Base-by-base conservation (phyloP, 345 rosid species). In the Aquilaria sinensis region DNA sequence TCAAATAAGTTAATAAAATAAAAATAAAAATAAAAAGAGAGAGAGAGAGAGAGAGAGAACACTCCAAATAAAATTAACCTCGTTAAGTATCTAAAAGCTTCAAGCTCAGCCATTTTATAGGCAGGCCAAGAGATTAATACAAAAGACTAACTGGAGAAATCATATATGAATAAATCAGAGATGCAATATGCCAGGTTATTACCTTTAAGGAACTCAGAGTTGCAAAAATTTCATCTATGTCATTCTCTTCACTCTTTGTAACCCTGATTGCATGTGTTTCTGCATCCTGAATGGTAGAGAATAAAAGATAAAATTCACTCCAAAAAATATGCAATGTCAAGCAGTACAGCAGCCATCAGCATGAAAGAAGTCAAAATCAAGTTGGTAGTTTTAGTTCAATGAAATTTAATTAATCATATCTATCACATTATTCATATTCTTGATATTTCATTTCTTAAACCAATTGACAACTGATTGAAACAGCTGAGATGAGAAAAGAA, bases 191-290 rank as follows among this genome's bases (percentile, higher is more conserved):
- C 8, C 43, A 37, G 43, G 8, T 8, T 4, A 37, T 63, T 72
- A 90, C 97, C 96, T 86, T 83, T 64, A 88, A 59, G 52, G 79
- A 79, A 77, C 66, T 73, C 65, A 86, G 88, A 59, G 74, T n/a
- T 60, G 54, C 82, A 72, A 82, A 90, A 61, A 78, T 74, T 69
- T 75, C 86, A 57, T 70, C 75, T 68, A 62, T 70, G 70, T 72
- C 77, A 63, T 58, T 65, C 51, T 62, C 71, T 52, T 71, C 88
- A 62, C 52, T 72, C 51, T 85, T 92, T 69, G 72, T 80, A 62
- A 66, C 65, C 77, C 68, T 80, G 46, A 85, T 55, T 47, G 77
- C 78, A 61, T 80, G 80, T 31, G 95, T 74, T 70, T 94, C 88
- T 54, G 57, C 68, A 77, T 94, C 99, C 97, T 94, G 31, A 73